Percentiles rank a stretch among this genome's conserved stretches.
Evolutionary conservation across 345 rosid species (phyloP).

Genomic region (Luvunga scandens): DNA sequence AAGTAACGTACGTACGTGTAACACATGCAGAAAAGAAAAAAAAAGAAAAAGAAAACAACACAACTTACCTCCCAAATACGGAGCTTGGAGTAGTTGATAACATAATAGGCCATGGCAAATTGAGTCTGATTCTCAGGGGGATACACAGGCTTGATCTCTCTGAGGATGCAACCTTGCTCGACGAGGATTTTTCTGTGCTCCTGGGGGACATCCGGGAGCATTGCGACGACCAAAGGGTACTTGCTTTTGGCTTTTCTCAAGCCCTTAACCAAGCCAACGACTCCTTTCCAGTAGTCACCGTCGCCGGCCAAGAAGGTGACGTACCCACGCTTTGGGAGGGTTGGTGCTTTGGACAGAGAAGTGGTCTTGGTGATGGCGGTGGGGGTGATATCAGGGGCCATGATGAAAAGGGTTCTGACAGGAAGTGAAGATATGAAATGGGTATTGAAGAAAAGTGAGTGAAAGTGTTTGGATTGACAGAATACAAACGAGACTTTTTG

Average conservation of each 20-base stretch:
- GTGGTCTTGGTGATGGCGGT: constrained; percentile 10
- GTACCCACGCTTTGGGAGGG: constrained; percentile 27
- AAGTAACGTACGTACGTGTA: not conserved
- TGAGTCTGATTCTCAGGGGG: constrained; percentile 72
- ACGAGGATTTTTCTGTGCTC: constrained; percentile 54
- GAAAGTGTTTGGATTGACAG: not conserved
- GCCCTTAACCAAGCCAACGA: constrained; percentile 73
- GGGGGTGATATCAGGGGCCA: constrained; percentile 32
- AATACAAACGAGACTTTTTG: not conserved
- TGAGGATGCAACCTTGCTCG: constrained; percentile 54
- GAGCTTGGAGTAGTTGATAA: constrained; percentile 75
- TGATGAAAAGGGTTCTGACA: constrained; percentile 2
- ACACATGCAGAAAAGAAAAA: not conserved
- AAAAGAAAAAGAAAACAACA: too few species aligned
- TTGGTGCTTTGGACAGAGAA: constrained; percentile 4
- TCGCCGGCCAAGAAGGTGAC: constrained; percentile 70
- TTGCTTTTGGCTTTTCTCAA: constrained; percentile 46
- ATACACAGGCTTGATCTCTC: constrained; percentile 53
- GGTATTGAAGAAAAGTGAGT: too few species aligned
- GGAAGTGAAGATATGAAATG: not conserved
- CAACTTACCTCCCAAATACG: constrained; percentile 70
- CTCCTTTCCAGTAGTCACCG: constrained; percentile 72
- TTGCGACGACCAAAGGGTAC: constrained; percentile 65
- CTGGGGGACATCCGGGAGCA: constrained; percentile 61
- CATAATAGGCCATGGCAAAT: constrained; percentile 76